phyloP scores from a whole-genome alignment of 169 alveolate genomes.

The Fabrea salina region DNA sequence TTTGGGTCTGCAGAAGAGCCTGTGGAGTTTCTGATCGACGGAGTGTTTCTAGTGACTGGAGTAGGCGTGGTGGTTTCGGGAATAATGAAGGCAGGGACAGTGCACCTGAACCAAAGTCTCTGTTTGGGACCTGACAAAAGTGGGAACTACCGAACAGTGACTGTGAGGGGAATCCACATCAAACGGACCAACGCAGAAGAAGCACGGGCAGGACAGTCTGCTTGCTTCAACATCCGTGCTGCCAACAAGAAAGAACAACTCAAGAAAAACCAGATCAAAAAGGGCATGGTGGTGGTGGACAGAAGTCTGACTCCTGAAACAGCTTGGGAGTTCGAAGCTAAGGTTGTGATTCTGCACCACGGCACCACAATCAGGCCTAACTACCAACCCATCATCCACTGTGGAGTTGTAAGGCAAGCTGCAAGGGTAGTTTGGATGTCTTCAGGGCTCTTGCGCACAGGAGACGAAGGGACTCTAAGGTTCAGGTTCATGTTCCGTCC shows the following conservation, averaged over 20 bases:
- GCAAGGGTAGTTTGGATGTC: slow-evolving; percentile 62
- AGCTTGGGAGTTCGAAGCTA: slow-evolving; percentile 76
- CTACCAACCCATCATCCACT: slow-evolving; percentile 81
- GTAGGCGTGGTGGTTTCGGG: slow-evolving; percentile 85
- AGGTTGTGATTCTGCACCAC: slow-evolving; percentile 78
- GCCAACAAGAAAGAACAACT: slow-evolving; percentile 60
- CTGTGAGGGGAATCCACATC: slow-evolving; percentile 71
- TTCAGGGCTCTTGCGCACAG: slow-evolving; percentile 66
- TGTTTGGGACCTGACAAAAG: slow-evolving; percentile 77
- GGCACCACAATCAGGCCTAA: slow-evolving; percentile 71
- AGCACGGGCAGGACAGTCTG: slow-evolving; percentile 73
- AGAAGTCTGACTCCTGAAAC: slow-evolving; percentile 44
- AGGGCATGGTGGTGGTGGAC: slow-evolving; percentile 80
- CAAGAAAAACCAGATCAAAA: slow-evolving; percentile 57
- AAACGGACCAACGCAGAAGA: slow-evolving; percentile 65
- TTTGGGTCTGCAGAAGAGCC: slow-evolving; percentile 58
- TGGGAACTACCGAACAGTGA: slow-evolving; percentile 65
- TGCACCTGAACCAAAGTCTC: slow-evolving; percentile 50
- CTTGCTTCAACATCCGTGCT: slow-evolving; percentile 68
- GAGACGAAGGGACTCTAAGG: slow-evolving; percentile 71
- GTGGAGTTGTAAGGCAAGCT: slow-evolving; percentile 80
- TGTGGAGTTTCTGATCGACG: slow-evolving; percentile 65
- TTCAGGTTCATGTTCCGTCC: slow-evolving; percentile 78
- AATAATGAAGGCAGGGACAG: slow-evolving; percentile 68
- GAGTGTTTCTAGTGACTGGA: slow-evolving; percentile 67